These are phyloP conservation scores for Citrus glauca DNA, from an alignment of 345 rosid genomes.

Conservation along the genomic window DNA sequence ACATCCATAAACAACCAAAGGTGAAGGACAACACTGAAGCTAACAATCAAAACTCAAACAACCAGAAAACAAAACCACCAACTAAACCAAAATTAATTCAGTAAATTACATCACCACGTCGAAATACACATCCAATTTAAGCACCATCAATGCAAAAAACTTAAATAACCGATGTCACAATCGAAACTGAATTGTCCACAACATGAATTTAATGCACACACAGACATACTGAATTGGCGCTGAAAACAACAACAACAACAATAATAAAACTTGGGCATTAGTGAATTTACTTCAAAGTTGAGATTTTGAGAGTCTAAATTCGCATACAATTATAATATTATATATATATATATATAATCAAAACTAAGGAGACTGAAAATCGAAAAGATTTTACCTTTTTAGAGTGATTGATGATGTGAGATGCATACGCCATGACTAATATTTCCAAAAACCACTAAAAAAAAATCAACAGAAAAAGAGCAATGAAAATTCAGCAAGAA, in stretches of 20 bases:
- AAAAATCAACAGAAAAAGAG: neutral
- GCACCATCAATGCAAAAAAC: neutral
- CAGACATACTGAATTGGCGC: neutral
- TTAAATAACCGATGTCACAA: neutral
- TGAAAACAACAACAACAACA: neutral
- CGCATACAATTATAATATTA: neutral
- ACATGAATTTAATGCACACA: neutral
- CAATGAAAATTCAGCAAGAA: neutral
- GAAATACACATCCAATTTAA: neutral
- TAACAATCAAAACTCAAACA: neutral
- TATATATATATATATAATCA: neutral
- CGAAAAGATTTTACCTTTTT: slow-evolving; percentile 36
- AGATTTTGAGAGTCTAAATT: neutral
- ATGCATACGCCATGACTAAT: slow-evolving; percentile 51
- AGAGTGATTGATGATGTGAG: slow-evolving; percentile 54
- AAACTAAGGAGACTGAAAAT: neutral
- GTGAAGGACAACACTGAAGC: neutral
- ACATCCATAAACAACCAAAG: neutral
- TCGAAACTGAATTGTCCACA: neutral
- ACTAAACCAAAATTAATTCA: neutral
- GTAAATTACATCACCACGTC: neutral
- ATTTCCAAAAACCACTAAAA: slow-evolving; percentile 8
- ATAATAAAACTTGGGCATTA: neutral
- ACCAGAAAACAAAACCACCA: neutral
- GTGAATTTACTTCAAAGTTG: neutral